Percentiles rank a stretch among this genome's conserved stretches.
Evolutionary conservation across 192 early-diverging fungal species (phyloP).

Genomic region (Coemansia sp.): DNA sequence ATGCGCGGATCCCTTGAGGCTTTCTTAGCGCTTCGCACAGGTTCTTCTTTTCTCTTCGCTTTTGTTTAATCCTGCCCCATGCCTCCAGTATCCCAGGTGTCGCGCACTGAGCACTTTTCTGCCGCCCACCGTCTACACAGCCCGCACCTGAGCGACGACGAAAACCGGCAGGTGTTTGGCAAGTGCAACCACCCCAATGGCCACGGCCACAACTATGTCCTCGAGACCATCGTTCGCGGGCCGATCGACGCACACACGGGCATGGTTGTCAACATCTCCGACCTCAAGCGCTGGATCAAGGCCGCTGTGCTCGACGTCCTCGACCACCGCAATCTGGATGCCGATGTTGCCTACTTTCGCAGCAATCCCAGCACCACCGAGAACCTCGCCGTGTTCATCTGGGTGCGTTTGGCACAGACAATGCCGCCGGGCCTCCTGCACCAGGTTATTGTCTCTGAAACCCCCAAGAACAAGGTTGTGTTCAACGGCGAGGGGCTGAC

Average conservation of each 20-base stretch:
- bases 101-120: conserved; percentile 77
- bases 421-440: conserved; percentile 36
- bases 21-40: too few species aligned
- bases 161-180: conserved; percentile 75
- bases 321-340: conserved; percentile 87
- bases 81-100: conserved; percentile 64
- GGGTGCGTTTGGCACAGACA: conserved; percentile 54
- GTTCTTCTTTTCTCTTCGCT: too few species aligned
- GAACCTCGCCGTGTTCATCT: conserved; percentile 85
- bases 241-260: conserved; percentile 71
- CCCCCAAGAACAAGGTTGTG: conserved; percentile 45
- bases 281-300: conserved; percentile 78
- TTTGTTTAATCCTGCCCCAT: not conserved
- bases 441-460: conserved; percentile 45
- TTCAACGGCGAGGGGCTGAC: conserved; percentile 47
- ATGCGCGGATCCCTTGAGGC: too few species aligned
- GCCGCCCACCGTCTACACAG: conserved; percentile 88
- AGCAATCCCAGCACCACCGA: conserved; percentile 74
- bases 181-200: conserved; percentile 84
- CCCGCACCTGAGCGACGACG: conserved; percentile 63
- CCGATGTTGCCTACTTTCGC: conserved; percentile 76
- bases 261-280: conserved; percentile 82
- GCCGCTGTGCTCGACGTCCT: conserved; percentile 68
- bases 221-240: conserved; percentile 43
- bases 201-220: conserved; percentile 90